Base-by-base conservation (phyloP, 495 filamentous ascomycete genomes). In the Xylaria palmicola region DNA sequence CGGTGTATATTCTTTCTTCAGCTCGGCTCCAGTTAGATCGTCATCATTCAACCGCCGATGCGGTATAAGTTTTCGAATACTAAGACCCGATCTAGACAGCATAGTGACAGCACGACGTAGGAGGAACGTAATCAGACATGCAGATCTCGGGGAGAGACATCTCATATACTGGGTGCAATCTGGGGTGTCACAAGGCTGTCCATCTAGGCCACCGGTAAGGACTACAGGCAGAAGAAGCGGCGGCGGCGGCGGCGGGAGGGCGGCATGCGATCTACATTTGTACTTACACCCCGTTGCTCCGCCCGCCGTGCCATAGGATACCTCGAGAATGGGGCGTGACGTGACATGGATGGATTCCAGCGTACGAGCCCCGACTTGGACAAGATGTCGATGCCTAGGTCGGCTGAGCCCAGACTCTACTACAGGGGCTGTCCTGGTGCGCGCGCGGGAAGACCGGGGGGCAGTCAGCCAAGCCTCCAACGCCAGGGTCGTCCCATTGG, bases 61-160 rank as follows among this genome's bases (percentile, higher is more conserved):
- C 15, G 75, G 70, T 53, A 80, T 75, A 29, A 79, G 62, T 66
- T 72, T 72, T 56, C 77, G 75, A 58, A 81, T 81, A 64, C 68
- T 78, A 65, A 76, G 71, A 53, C 67, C 67, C 34, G 77, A 69
- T 69, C 74, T 70, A 47, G 76, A 73, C 62, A 75, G 68, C 77
- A 81, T 80, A 59, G 30, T 61, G 59, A 57, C 50, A 48, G 60
- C 47, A 52, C 48, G 53, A 67, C 54, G 57, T 51, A 62, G 66
- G 60, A 61, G 58, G 62, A 47, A 37, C 66, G 64, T 62, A 61
- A 62, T 63, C 68, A 66, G 62, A 43, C 41, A 60, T 60, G 50
- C 17, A 54, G 61, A 50, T 56, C 66, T 53, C 63, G 68, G 67
- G 69, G 40, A 51, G 29, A 58, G 67, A 60, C 69, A 69, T 65